Evolutionary conservation across 2,329 filamentous ascomycete species (phyloP), one percentile per base, ranked within the genome.

Genomic region (Talaromyces islandicus): DNA sequence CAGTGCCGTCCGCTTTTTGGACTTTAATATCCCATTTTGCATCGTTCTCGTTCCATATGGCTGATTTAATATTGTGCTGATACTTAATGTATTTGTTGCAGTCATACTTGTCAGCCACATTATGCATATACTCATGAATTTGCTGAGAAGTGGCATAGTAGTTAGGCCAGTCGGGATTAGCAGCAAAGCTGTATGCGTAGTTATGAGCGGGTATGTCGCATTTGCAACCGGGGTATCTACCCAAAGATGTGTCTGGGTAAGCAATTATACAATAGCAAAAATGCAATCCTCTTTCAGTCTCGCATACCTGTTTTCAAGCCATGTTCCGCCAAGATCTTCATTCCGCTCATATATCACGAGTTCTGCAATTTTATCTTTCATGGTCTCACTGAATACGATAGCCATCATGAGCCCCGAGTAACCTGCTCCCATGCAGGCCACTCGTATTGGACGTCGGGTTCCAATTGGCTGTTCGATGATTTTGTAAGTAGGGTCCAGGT

Each of bases 21-120:
- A 73, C 56, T 17, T 62, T 57, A 2, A 74, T 62, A 51, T 64
- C 57, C 70, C 71, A 74, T 54, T 68, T 61, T 17, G 60, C 62
- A 7, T 62, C 56, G 11, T 68, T 62, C 7, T 72, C 70, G 19
- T 68, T 56, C 72, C 72, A 75, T n/a, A 54, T 60, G 2, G 69
- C 67, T 9, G 58, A 62, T 7, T 66, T 58, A 10, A 75, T 66
- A 21, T 62, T 64, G 29, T 65, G 66, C 9, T 66, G 57, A 0
- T 71, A 59, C 14, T 65, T 67, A 29, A 72, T 66, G 57, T 69
- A 70, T 55, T 69, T 67, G 9, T 62, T 59, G 27, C 70, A 64
- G 3, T 66, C 66, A 32, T 68, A 64, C n/a, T 70, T 63, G n/a
- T 68, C 57, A 7, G 63, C 67, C 35, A 58, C 46, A 21, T 14